Conservation (phyloP, 352 stramenopile species). For the Pythium chondricola region DNA sequence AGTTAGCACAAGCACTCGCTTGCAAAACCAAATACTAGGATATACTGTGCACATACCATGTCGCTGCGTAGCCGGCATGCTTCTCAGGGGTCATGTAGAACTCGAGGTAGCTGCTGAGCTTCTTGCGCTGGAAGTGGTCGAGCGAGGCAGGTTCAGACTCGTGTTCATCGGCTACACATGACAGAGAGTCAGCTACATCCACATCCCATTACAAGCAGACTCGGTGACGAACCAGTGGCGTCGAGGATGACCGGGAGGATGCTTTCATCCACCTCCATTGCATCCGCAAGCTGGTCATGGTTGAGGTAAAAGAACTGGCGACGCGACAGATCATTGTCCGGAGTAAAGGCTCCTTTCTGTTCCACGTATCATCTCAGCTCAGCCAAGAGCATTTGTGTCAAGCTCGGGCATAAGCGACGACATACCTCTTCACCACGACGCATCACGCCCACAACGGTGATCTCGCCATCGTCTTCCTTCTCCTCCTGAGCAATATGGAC, state of each 20-base stretch:
- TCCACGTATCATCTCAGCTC: not conserved
- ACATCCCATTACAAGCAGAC: too few relatives aligned
- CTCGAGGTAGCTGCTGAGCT: constrained; percentile 67
- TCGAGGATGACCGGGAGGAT: constrained; percentile 76
- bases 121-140: constrained; percentile 65
- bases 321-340: constrained; percentile 64
- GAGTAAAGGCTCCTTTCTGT: constrained; percentile 74
- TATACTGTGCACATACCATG: constrained; percentile 72
- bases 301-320: constrained; percentile 83
- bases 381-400: not conserved
- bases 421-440: constrained; percentile 73
- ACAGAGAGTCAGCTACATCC: too few relatives aligned
- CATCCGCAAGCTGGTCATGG: constrained; percentile 66
- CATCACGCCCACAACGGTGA: constrained; percentile 68
- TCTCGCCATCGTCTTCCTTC: constrained; percentile 46
- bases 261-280: constrained; percentile 60
- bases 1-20: not conserved
- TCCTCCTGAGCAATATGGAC: constrained; percentile 49
- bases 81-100: constrained; percentile 89
- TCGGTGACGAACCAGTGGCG: constrained; percentile 63
- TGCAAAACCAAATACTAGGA: too few relatives aligned
- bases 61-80: constrained; percentile 77
- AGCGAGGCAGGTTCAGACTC: constrained; percentile 29
- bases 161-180: constrained; percentile 27
- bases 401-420: too few relatives aligned